Percentiles rank a stretch among this genome's conserved stretches.
Evolutionary conservation across 352 stramenopile genomes (phyloP).

Genomic region (Stephanocyclus meneghinianus): DNA sequence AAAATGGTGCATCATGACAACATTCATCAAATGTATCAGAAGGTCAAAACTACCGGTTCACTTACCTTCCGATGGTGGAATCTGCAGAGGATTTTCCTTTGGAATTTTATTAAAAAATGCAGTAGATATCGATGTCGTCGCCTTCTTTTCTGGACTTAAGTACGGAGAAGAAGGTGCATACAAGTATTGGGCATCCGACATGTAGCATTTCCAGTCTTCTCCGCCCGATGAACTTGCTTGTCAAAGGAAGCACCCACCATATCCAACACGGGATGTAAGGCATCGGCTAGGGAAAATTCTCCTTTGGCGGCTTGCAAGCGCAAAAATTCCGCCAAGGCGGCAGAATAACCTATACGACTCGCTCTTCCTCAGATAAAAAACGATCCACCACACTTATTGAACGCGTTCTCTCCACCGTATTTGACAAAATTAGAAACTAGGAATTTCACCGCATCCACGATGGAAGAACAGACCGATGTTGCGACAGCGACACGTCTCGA

Average conservation of each 20-base stretch:
- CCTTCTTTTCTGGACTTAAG: conserved; percentile 47
- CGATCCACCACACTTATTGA: conserved; percentile 62
- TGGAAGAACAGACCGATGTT: conserved; percentile 54
- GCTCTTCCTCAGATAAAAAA: conserved; percentile 75
- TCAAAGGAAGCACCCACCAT: conserved; percentile 78
- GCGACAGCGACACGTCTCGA: conserved; percentile 41
- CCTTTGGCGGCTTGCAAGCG: conserved; percentile 57
- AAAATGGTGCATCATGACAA: conserved; percentile 1
- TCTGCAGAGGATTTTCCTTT: conserved; percentile 52
- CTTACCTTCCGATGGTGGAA: conserved; percentile 55
- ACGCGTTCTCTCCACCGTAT: conserved; percentile 68
- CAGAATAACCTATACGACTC: conserved; percentile 64
- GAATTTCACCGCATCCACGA: conserved; percentile 59
- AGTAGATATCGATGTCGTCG: conserved; percentile 24
- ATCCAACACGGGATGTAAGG: conserved; percentile 59
- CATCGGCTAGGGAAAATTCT: conserved; percentile 52
- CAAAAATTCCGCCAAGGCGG: conserved; percentile 66
- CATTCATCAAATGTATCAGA: not conserved
- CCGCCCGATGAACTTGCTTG: conserved; percentile 61
- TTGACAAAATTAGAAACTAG: conserved; percentile 80
- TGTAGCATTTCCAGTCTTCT: conserved; percentile 18
- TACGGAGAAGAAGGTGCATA: conserved; percentile 49
- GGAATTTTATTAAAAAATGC: conserved; percentile 38
- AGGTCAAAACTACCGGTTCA: conserved; percentile 1
- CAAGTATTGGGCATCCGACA: conserved; percentile 44